Base-by-base conservation (phyloP, 2,329 filamentous ascomycete genomes). In the Cadophora luteo-olivacea region DNA sequence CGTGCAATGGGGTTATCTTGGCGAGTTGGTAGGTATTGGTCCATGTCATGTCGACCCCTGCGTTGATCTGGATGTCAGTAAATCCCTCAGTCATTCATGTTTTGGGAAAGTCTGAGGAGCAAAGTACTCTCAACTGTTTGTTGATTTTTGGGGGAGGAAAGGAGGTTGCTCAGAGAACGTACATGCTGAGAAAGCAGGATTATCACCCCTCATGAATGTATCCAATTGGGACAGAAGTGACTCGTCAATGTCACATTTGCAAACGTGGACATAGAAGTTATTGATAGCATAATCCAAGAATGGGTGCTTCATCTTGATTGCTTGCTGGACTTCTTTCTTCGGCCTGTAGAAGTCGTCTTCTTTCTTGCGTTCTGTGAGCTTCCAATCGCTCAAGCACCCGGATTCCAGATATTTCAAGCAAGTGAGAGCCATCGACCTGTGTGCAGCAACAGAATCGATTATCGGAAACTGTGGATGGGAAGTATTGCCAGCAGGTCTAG, bases 201-300 rank as follows among this genome's bases (percentile, higher is more conserved):
- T 65, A 4, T 49, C 52, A 6, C 32, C 14, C 14, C 54, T 41
- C 32, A 70, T 58, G 7, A 72, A 70, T 16, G 51, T 9, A 29
- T 54, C 51, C 24, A 54, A 19, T 29, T 54, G 51, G 12, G 51
- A 29, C 4, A 54, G 51, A 54, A 54, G 24, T 32, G 24, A 16
- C 3, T 29, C 5, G 33, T 70, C 62, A 14, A 72, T 11, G 4
- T 14, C 41, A 19, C 14, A 48, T 29, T 71, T 65, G 4, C 63
- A 36, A 22, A 55, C 68, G 38, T 75, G 73, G 29, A 66, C 64
- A 41, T 52, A 55, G 60, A 61, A 72, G 24, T 69, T 69, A 19
- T 66, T 64, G 11, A 66, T 67, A 14, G 72, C 70, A 57, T 75
- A 72, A 19, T 70, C 64, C 48, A 72, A 51, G 66, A 73, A 71